Percentiles rank a stretch among this genome's conserved stretches.
These are phyloP conservation scores for Stephania yunnanensis DNA, from an alignment of 164 flowering plant genomes.

Conservation along the genomic window DNA sequence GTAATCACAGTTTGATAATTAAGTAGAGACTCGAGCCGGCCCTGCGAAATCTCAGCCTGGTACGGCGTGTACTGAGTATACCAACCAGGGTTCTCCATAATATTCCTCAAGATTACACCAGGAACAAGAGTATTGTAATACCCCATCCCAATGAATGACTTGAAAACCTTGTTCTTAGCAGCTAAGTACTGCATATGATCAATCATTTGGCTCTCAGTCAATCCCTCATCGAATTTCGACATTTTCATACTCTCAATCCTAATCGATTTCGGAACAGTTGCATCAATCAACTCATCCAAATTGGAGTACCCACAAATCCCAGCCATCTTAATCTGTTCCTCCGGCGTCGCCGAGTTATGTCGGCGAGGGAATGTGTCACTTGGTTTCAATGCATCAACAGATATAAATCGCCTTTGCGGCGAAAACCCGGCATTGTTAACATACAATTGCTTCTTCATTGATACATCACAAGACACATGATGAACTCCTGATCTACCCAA, in stretches of 20 bases:
- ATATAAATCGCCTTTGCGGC: conserved; percentile 47
- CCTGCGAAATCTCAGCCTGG: conserved; percentile 97
- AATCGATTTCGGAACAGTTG: conserved; percentile 91
- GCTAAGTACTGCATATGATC: conserved; percentile 73
- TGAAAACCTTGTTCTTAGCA: conserved; percentile 67
- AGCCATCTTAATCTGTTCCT: conserved; percentile 79
- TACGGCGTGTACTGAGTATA: conserved; percentile 98
- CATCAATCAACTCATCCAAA: conserved; percentile 71
- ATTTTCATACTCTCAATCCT: conserved; percentile 59
- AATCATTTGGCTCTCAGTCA: conserved; percentile 90
- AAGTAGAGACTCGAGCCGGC: conserved; percentile 79
- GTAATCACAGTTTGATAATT: conserved; percentile 86
- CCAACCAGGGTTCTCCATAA: conserved; percentile 99
- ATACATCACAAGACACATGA: conserved; percentile 17
- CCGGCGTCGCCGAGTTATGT: conserved; percentile 89
- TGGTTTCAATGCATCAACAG: conserved; percentile 70
- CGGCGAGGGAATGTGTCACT: conserved; percentile 93
- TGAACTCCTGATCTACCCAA: conserved; percentile 5
- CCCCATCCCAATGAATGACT: conserved; percentile 95
- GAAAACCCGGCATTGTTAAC: conserved; percentile 21
- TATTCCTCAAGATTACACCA: conserved; percentile 75
- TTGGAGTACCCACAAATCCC: conserved; percentile 48
- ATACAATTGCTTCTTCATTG: conserved; percentile 9
- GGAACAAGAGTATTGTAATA: conserved; percentile 87
- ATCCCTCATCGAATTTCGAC: conserved; percentile 68